These are phyloP conservation scores for Syncephalastrum sp. DNA, from an alignment of 371 early-diverging fungal genomes.

Conservation along the genomic window DNA sequence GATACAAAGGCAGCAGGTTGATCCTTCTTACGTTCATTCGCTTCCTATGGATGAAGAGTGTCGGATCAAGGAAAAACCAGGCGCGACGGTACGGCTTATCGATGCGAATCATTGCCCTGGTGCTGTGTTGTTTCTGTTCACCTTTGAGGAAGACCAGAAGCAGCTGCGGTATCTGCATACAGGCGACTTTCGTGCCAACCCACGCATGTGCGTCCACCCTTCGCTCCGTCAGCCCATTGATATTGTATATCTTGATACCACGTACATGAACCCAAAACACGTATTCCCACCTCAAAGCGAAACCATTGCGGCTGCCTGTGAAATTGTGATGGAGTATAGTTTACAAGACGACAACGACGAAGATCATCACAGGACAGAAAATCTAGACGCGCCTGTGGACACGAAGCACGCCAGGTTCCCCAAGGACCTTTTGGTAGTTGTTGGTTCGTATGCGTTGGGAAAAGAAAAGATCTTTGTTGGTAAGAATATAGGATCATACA, in stretches of 20 bases:
- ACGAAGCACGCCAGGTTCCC: too few relatives aligned
- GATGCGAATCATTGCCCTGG: conserved; percentile 97
- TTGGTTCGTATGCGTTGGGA: conserved; percentile 91
- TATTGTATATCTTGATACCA: conserved; percentile 87
- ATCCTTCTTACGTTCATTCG: conserved; percentile 48
- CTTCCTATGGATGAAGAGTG: conserved; percentile 71
- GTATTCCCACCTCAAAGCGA: conserved; percentile 80
- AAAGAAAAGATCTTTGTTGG: conserved; percentile 81
- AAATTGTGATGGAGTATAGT: conserved; percentile 18
- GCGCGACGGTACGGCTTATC: conserved; percentile 68
- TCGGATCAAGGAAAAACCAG: conserved; percentile 8
- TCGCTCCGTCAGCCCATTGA: conserved; percentile 56
- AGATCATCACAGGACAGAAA: not conserved
- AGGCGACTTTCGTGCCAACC: conserved; percentile 87
- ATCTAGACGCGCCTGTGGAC: not conserved
- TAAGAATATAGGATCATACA: conserved; percentile 11
- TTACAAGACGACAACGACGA: not conserved
- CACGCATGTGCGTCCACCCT: conserved; percentile 54
- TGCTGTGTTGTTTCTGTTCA: conserved; percentile 82
- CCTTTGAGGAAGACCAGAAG: conserved; percentile 23
- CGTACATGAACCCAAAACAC: conserved; percentile 79
- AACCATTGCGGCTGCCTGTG: conserved; percentile 62
- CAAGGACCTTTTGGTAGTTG: conserved; percentile 58
- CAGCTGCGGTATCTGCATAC: conserved; percentile 74
- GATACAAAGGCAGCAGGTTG: conserved; percentile 60